Percentiles rank a stretch among this genome's conserved stretches.
These are phyloP conservation scores for Wickerhamiella allomyrinae DNA, from an alignment of 805 yeast genomes.

Conservation along the genomic window DNA sequence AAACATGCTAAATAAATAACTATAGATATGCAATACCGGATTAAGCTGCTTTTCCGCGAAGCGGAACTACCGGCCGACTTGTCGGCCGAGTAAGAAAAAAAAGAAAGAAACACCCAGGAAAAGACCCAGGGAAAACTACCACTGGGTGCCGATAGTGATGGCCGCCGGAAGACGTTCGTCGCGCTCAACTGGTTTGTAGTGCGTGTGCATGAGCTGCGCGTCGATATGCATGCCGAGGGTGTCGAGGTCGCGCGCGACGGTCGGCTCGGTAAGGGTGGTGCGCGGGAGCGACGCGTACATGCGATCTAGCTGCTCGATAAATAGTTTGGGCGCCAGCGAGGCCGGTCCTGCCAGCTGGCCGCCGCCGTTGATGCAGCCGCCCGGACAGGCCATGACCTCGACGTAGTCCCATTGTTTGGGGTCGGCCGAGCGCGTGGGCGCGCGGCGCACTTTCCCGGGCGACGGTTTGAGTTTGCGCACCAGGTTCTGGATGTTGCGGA, in stretches of 20 bases:
- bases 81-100: no score
- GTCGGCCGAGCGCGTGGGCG: conserved; percentile 27
- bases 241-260: conserved; percentile 2
- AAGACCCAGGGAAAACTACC: no score
- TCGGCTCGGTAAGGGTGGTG: conserved; percentile 6
- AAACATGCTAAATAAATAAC: no score
- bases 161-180: conserved; percentile 15
- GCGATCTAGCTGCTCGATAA: conserved; percentile 23
- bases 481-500: conserved; percentile 83
- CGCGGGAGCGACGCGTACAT: conserved; percentile 24
- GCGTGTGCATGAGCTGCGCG: conserved; percentile 7
- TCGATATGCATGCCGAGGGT: conserved; percentile 6
- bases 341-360: conserved; percentile 55
- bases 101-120: no score
- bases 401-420: conserved; percentile 63
- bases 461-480: conserved; percentile 64
- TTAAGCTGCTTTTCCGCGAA: no score
- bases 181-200: conserved; percentile 13
- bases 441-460: conserved; percentile 15
- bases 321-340: conserved; percentile 19
- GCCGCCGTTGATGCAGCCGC: conserved; percentile 95
- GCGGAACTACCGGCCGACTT: no score
- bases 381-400: conserved; percentile 97
- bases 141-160: conserved; percentile 17
- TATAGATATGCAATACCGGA: no score